A percentile compares a stretch with the other conserved stretches of the same genome.
Evolutionary conservation across 2,329 filamentous ascomycete genomes (phyloP).

Genomic region (Xylaria sp.): DNA sequence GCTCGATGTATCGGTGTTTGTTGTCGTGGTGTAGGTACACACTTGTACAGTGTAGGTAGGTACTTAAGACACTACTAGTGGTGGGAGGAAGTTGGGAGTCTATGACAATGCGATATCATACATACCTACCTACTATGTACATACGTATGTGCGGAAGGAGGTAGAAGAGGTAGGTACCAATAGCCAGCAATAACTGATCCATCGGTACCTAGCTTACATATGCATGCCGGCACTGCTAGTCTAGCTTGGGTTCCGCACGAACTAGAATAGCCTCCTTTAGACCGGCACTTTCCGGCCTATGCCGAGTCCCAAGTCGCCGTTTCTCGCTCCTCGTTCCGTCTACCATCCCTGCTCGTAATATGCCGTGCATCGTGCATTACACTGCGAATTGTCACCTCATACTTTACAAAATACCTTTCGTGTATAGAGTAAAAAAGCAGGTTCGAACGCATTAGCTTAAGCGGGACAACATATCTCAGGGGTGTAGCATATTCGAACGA

Average conservation of each 20-base stretch:
- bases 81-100: no score
- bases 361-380: neutral
- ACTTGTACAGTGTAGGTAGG: neutral
- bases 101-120: neutral
- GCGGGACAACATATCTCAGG: neutral
- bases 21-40: neutral
- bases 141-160: no score
- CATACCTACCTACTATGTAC: no score
- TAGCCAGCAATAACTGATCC: no score
- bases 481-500: neutral
- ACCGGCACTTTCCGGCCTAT: conserved; percentile 33
- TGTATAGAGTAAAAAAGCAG: neutral
- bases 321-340: conserved; percentile 15
- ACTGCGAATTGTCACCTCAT: neutral
- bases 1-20: neutral
- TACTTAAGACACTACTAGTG: no score
- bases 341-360: conserved; percentile 15
- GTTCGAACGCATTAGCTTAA: neutral
- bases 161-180: no score
- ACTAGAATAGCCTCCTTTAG: neutral
- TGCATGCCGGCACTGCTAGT: neutral
- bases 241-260: conserved; percentile 13
- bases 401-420: neutral
- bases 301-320: conserved; percentile 9
- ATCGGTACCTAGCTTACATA: no score